Percentiles rank a stretch among this genome's conserved stretches.
These are phyloP conservation scores for Diospyros kaki DNA, from an alignment of 148 eudicot species.

Conservation along the genomic window DNA sequence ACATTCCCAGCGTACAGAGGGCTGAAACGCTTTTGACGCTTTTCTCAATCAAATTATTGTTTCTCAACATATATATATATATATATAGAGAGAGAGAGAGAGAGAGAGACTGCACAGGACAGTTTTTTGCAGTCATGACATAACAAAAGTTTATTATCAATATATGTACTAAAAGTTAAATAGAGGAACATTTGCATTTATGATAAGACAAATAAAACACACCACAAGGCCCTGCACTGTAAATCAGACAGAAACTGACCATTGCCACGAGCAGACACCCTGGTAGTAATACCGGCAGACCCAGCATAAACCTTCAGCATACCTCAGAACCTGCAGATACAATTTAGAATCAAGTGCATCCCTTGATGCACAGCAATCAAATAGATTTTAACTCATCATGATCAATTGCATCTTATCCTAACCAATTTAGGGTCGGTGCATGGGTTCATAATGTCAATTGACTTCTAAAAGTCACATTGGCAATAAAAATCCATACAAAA, in stretches of 20 bases:
- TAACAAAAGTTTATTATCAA: background rate
- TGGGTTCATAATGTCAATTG: too few relatives aligned
- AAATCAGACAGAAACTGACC: constrained; percentile 35
- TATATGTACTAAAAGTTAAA: background rate
- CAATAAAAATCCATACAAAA: too few relatives aligned
- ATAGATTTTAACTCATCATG: too few relatives aligned
- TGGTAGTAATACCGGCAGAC: constrained; percentile 97
- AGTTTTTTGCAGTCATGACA: background rate
- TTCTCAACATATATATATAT: background rate
- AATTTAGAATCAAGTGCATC: constrained; percentile 4
- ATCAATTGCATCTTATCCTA: too few relatives aligned
- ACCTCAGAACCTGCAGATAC: constrained; percentile 76
- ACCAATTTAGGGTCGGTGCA: too few relatives aligned
- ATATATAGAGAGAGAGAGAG: too few relatives aligned
- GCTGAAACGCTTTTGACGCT: too few relatives aligned
- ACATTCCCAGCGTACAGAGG: background rate
- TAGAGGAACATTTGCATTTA: background rate
- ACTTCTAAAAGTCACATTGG: too few relatives aligned
- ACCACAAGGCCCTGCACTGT: background rate
- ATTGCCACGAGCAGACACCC: constrained; percentile 99
- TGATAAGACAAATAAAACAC: background rate
- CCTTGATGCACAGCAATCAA: too few relatives aligned
- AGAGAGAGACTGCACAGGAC: too few relatives aligned
- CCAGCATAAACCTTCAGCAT: constrained; percentile 98
- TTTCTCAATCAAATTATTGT: background rate